Percentiles rank a stretch among this genome's conserved stretches.
Conservation (phyloP, 805 yeast genomes). For the Candida nemodendra region DNA sequence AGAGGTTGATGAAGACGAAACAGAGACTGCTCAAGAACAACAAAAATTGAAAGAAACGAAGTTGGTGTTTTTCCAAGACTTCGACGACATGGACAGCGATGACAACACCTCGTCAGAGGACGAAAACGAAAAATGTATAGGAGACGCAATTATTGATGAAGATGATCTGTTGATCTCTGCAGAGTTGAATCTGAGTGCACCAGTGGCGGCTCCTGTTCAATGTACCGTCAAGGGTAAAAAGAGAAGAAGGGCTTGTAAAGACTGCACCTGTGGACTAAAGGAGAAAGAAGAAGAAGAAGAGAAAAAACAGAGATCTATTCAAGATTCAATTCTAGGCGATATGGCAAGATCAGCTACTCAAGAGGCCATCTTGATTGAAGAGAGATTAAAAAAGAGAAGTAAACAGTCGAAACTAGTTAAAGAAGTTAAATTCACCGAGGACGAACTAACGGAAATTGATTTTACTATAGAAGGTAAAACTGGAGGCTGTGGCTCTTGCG, state of each 20-base stretch:
- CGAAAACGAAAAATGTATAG: slow-evolving; percentile 34
- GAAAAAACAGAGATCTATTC: slow-evolving; percentile 41
- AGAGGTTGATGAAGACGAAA: slow-evolving; percentile 40
- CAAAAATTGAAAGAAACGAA: slow-evolving; percentile 45
- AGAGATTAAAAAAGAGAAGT: slow-evolving; percentile 37
- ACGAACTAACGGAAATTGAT: slow-evolving; percentile 86
- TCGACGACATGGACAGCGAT: slow-evolving; percentile 18
- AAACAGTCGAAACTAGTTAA: slow-evolving; percentile 20
- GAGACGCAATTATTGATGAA: slow-evolving; percentile 56
- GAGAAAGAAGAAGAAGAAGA: slow-evolving; percentile 77
- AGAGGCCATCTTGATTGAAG: slow-evolving; percentile 56
- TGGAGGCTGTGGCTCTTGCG: slow-evolving; percentile 97
- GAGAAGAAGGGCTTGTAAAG: slow-evolving; percentile 94
- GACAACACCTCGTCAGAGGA: slow-evolving; percentile 13
- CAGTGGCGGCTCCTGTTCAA: slow-evolving; percentile 55
- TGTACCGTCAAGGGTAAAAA: slow-evolving; percentile 50
- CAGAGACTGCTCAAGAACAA: slow-evolving; percentile 38
- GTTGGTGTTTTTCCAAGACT: slow-evolving; percentile 53
- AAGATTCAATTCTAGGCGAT: slow-evolving; percentile 42
- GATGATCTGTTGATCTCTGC: slow-evolving; percentile 45
- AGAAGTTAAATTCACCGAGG: slow-evolving; percentile 42
- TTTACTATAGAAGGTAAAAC: slow-evolving; percentile 96
- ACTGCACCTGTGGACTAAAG: slow-evolving; percentile 95
- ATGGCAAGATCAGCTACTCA: slow-evolving; percentile 51
- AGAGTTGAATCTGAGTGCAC: slow-evolving; percentile 26